Evolutionary conservation across 2,329 filamentous ascomycete species (phyloP), one percentile per base, ranked within the genome.

Genomic region (Oidium heveae): DNA sequence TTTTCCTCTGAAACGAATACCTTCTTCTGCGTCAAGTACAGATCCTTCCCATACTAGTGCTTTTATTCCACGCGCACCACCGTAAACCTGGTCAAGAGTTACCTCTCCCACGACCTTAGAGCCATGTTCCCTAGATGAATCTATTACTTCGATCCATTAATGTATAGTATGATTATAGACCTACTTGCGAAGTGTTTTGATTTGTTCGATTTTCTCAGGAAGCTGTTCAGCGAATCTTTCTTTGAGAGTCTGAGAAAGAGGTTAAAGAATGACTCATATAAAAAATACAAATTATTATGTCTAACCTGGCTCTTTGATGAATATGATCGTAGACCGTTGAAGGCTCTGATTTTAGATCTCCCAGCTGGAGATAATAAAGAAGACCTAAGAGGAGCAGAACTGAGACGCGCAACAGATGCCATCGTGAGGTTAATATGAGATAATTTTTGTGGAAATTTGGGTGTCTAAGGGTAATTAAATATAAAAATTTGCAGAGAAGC

Each of bases 11-110:
- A 98, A 98, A 59, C 89, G 85, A 66, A 98, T 98, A 57, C 91
- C 91, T 71, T 96, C 88, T 65, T 98, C 83, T 61, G 91, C 84
- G 66, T 98, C 91, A 52, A 98, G 80, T 24, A 96, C 89, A 12
- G 88, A 95, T 50, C 91, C 91, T 70, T 98, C 91, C 91, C 91
- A 98, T 55, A 98, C 77, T 87, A 98, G 95, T 61, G 88, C 85
- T 72, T 94, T 95, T 61, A 98, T 77, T 41, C 89, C 89, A 75
- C 91, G 89, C 67, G 91, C 91, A 81, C 91, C 91, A 70, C 91
- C 91, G 71, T 96, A 98, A 68, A 94, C 91, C 75, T 98, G 91
- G 77, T 96, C 91, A 62, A 98, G 85, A 58, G 91, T 98, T 69
- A 98, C 86, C 79, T 96, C 86, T 70, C 91, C 89, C 63, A 98